Base-by-base conservation (phyloP, 163 green algal species). In the Picocystis sp. region DNA sequence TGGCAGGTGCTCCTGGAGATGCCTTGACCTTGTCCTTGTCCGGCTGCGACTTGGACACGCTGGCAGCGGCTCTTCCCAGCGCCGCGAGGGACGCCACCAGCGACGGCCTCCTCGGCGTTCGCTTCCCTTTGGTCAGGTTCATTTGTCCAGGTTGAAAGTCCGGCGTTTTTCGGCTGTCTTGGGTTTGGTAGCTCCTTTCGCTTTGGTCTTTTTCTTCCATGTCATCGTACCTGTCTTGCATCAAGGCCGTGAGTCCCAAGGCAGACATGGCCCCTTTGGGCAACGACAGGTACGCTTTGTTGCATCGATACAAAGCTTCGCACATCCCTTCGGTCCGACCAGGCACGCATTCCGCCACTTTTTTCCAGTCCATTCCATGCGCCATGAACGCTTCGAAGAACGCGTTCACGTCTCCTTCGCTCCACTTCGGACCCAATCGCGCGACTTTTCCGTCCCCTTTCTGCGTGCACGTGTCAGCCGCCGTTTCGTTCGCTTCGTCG, bases 231-330 rank as follows among this genome's bases (percentile, higher is more conserved):
- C 69, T 53, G 46, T 74, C 72, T 5, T 63, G 63, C 3, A 78
- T 65, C 47, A 81, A 58, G 5, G 63, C 70, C 33, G 74, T 35
- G 45, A 81, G 78, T 2, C 62, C 66, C 14, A 38, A 38, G 14
- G 63, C 60, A 19, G 73, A 43, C 19, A 44, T 51, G 3, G 51
- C 47, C 23, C 42, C 52, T 11, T 45, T 22, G 1, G 67, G 60
- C 34, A 79, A 38, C 12, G 51, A 43, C 22, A 81, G 62, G 33
- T 77, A 79, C 22, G 58, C 65, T 29, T 64, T 52, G 60, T 74
- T 59, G 44, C 65, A 49, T 19, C 35, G 42, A 45, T 61, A 61
- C 46, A 81, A 64, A 15, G 45, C 46, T 52, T 79, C 64, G 24
- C 70, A 79, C 1, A 62, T 56, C 14, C 62, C 58, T 14, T 58